Evolutionary conservation across 169 alveolate species (phyloP).

Genomic region (Plasmodium malariae): DNA sequence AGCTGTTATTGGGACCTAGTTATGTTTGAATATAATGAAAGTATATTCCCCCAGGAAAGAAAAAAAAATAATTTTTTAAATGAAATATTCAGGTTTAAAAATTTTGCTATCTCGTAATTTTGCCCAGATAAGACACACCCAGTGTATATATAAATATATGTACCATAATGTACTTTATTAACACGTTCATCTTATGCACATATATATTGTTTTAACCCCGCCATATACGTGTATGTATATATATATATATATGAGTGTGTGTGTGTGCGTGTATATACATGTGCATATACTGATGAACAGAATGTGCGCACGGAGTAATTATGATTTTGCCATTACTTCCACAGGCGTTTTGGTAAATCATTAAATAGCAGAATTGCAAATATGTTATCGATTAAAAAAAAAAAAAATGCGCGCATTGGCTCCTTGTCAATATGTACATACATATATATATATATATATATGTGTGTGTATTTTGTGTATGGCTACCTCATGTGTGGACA

Average conservation of each 20-base stretch:
- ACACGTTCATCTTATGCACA: not conserved
- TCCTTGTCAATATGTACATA: too few species aligned
- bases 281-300: not conserved
- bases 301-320: not conserved
- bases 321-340: too few species aligned
- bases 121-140: not conserved
- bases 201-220: not conserved
- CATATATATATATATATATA: too few species aligned
- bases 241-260: not conserved
- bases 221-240: not conserved
- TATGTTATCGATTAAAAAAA: too few species aligned
- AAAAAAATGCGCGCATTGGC: too few species aligned
- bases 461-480: too few species aligned
- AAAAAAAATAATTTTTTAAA: slow-evolving; percentile 24
- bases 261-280: not conserved
- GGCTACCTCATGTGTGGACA: too few species aligned
- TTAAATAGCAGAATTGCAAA: too few species aligned
- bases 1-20: slow-evolving; percentile 74
- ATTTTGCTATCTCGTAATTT: slow-evolving; percentile 54
- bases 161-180: not conserved
- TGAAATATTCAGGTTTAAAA: slow-evolving; percentile 53
- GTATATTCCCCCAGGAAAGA: not conserved
- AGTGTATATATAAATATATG: not conserved
- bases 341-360: too few species aligned
- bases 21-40: slow-evolving; percentile 51